Evolutionary conservation across 176 grass and related monocot genomes (phyloP), one percentile per base, ranked within the genome.

Genomic region (Bothriochloa decipiens): DNA sequence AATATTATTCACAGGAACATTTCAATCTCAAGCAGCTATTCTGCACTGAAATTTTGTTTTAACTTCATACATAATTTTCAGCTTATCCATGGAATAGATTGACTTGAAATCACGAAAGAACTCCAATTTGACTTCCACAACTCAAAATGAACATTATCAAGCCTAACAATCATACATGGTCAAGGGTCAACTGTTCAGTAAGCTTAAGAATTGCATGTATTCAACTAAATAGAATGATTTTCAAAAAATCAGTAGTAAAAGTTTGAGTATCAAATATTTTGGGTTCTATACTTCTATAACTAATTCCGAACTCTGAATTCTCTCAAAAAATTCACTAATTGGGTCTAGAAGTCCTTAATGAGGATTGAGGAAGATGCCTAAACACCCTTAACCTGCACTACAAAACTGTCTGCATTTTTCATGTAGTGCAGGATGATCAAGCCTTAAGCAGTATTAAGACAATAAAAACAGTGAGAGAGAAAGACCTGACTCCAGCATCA

Each of bases 401-500:
- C 50, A 57, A 68, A 43, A 89, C 71, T 55, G 60, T 33, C 81
- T 11, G 11, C 28, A 76, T 77, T 88, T 83, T 77, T 43, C 75
- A 67, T 22, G 28, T 49, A 88, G 23, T 7, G 7, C 6, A 18
- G 47, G 4, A 42, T 6, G 63, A 36, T 46, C 52, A 55, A 22
- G 52, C 6, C 5, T 78, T 47, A 82, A 72, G 65, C 29, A 65
- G 33, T 55, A 41, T 45, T 47, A 55, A 67, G 43, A 42, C 43
- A 65, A 40, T 52, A 67, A 67, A 22, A 36, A 27, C 35, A 60
- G 7, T 78, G 37, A 78, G 29, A 83, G 60, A 89, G 87, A 90
- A 36, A 25, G 84, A 98, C 96, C 93, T 98, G 89, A 98, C 83
- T 94, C 88, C 85, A 84, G 96, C 96, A 93, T 98, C 96, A 87